Percentiles rank a stretch among this genome's conserved stretches.
Conservation (phyloP, 176 grass and related monocot species). For the Oryza meyeriana region DNA sequence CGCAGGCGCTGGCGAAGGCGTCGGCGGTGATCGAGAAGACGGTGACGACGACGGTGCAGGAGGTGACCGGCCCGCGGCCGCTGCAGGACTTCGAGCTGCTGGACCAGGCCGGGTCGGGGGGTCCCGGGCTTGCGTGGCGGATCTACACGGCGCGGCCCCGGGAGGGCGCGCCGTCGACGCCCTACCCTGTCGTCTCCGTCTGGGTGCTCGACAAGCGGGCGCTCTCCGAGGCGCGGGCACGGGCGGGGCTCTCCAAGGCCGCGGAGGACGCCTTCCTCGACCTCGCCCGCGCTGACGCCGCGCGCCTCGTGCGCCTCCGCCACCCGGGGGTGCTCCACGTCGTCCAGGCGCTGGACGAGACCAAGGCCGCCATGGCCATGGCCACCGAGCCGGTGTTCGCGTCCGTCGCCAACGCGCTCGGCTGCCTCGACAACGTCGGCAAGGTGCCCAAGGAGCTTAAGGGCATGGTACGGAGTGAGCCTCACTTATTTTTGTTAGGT, state of each 20-base stretch:
- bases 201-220: constrained; percentile 98
- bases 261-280: constrained; percentile 91
- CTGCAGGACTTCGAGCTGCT: constrained; percentile 99
- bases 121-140: constrained; percentile 80
- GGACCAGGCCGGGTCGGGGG: constrained; percentile 77
- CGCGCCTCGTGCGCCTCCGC: constrained; percentile 79
- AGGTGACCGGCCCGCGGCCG: constrained; percentile 97
- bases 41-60: constrained; percentile 94
- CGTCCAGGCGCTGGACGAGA: constrained; percentile 97
- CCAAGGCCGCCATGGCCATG: constrained; percentile 97
- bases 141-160: constrained; percentile 77
- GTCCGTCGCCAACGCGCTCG: constrained; percentile 76
- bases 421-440: constrained; percentile 72
- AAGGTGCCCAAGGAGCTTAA: constrained; percentile 94
- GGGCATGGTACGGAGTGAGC: constrained; percentile 64
- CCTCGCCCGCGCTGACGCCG: constrained; percentile 81
- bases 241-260: constrained; percentile 75
- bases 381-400: constrained; percentile 90
- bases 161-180: constrained; percentile 69
- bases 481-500: not conserved
- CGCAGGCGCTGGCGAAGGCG: constrained; percentile 94
- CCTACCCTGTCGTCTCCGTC: constrained; percentile 89
- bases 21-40: constrained; percentile 97
- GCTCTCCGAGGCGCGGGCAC: constrained; percentile 61
- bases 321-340: constrained; percentile 98